Percentiles rank a stretch among this genome's conserved stretches.
phyloP scores from a whole-genome alignment of 352 stramenopile species.

The Pythium sukuiense region DNA sequence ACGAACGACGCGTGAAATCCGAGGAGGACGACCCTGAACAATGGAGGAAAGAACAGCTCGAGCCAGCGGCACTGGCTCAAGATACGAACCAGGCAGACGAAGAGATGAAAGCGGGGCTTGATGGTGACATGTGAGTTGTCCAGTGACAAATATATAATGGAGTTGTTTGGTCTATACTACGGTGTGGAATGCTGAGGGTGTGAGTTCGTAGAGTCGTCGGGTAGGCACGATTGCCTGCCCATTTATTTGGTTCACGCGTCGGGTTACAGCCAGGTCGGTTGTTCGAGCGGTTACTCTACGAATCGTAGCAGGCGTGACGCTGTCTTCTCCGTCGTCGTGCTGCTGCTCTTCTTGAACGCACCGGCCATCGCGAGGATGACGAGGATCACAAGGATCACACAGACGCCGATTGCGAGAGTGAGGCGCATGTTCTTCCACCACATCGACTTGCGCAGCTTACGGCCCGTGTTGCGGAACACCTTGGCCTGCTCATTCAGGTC shows the following conservation, averaged over 20 bases:
- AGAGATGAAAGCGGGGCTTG: neutral
- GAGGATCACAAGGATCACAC: slow-evolving; percentile 68
- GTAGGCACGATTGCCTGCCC: neutral
- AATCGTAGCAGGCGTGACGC: slow-evolving; percentile 29
- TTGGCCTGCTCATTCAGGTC: slow-evolving; percentile 87
- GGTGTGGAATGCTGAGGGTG: slow-evolving; percentile 1
- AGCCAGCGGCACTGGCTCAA: neutral
- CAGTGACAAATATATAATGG: slow-evolving; percentile 15
- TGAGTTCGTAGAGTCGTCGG: slow-evolving; percentile 1
- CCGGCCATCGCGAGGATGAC: slow-evolving; percentile 72
- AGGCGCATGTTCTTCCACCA: slow-evolving; percentile 88
- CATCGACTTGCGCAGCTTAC: slow-evolving; percentile 77
- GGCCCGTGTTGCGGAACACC: slow-evolving; percentile 81
- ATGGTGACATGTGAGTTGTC: slow-evolving; percentile 2
- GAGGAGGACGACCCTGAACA: slow-evolving; percentile 19
- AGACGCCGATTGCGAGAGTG: slow-evolving; percentile 62
- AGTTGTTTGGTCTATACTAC: slow-evolving; percentile 18
- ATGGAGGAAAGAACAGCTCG: slow-evolving; percentile 7
- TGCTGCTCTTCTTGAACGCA: slow-evolving; percentile 69
- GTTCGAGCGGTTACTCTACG: slow-evolving; percentile 13
- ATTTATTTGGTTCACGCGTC: slow-evolving; percentile 7
- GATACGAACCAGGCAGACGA: neutral
- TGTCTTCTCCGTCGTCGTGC: slow-evolving; percentile 8
- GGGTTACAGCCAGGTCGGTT: neutral
- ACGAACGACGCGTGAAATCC: slow-evolving; percentile 10